Percentiles rank a stretch among this genome's conserved stretches.
These are phyloP conservation scores for Trypanosoma vivax DNA, from an alignment of 208 protist genomes.

Conservation along the genomic window DNA sequence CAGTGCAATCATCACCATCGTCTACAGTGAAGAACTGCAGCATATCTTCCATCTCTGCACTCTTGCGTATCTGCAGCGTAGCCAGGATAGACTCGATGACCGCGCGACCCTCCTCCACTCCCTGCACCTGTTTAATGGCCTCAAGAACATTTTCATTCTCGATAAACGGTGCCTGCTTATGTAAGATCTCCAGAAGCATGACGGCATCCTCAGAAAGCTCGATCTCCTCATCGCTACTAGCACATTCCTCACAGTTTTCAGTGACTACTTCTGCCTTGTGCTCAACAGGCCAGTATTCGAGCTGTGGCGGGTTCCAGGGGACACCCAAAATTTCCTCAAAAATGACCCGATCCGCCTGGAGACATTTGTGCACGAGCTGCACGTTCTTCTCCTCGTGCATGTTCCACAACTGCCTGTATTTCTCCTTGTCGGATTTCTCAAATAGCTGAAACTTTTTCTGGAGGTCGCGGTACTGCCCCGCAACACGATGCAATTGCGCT, in stretches of 20 bases:
- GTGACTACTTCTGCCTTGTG: slow-evolving; percentile 30
- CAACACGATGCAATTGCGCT: slow-evolving; percentile 89
- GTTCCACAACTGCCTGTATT: slow-evolving; percentile 91
- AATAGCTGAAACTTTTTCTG: slow-evolving; percentile 93
- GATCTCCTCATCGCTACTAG: slow-evolving; percentile 38
- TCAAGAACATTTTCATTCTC: slow-evolving; percentile 71
- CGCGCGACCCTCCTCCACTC: slow-evolving; percentile 79
- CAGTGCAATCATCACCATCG: slow-evolving; percentile 46
- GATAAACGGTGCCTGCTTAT: slow-evolving; percentile 81
- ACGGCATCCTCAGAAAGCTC: slow-evolving; percentile 70
- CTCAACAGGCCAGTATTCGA: slow-evolving; percentile 76
- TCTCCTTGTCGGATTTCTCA: slow-evolving; percentile 89
- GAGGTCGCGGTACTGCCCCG: slow-evolving; percentile 94
- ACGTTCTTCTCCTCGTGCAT: slow-evolving; percentile 93
- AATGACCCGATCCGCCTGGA: slow-evolving; percentile 93
- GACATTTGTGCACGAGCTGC: slow-evolving; percentile 74
- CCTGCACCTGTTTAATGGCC: slow-evolving; percentile 53
- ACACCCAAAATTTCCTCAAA: slow-evolving; percentile 92
- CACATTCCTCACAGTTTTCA: slow-evolving; percentile 39
- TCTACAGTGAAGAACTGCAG: slow-evolving; percentile 84
- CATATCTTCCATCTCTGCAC: slow-evolving; percentile 83
- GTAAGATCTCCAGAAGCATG: slow-evolving; percentile 84
- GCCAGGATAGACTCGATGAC: slow-evolving; percentile 91
- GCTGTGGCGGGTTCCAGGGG: slow-evolving; percentile 78
- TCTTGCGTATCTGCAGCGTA: slow-evolving; percentile 81